Conservation (phyloP, 306 rosid species). For the Gastrolobium bilobum region DNA sequence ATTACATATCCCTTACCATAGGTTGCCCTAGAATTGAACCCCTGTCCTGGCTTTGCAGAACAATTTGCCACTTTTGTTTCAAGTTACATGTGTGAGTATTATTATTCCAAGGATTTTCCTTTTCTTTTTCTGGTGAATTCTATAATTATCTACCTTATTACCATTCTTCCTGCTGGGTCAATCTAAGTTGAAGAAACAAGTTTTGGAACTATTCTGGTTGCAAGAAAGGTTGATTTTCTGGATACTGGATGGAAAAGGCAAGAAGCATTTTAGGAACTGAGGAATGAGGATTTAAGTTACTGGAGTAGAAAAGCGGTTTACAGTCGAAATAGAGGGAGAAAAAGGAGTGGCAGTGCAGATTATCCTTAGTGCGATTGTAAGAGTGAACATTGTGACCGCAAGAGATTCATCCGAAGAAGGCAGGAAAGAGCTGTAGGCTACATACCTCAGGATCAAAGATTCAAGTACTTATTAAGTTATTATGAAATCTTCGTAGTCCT, state of each 20-base stretch:
- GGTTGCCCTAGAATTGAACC: too few relatives aligned
- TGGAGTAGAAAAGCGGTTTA: constrained; percentile 2
- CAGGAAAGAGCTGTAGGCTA: not conserved
- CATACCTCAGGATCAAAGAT: not conserved
- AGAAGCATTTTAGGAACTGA: not conserved
- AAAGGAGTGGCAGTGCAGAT: not conserved
- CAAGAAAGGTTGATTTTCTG: not conserved
- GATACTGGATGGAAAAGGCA: constrained; percentile 5
- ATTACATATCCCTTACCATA: not conserved
- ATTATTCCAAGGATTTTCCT: too few relatives aligned
- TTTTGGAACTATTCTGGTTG: not conserved
- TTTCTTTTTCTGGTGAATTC: not conserved
- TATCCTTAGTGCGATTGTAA: not conserved
- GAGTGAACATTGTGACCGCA: not conserved
- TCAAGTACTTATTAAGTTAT: not conserved
- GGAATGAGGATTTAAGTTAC: not conserved
- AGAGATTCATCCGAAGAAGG: not conserved
- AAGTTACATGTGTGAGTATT: too few relatives aligned
- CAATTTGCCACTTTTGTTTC: too few relatives aligned
- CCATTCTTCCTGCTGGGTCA: not conserved
- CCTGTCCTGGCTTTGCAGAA: too few relatives aligned
- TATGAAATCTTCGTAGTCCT: not conserved
- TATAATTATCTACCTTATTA: not conserved
- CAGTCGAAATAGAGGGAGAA: not conserved
- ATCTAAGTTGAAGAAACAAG: constrained; percentile 1